Percentiles rank a stretch among this genome's conserved stretches.
Evolutionary conservation across 164 flowering plant species (phyloP).

Genomic region (Aristolochia californica): DNA sequence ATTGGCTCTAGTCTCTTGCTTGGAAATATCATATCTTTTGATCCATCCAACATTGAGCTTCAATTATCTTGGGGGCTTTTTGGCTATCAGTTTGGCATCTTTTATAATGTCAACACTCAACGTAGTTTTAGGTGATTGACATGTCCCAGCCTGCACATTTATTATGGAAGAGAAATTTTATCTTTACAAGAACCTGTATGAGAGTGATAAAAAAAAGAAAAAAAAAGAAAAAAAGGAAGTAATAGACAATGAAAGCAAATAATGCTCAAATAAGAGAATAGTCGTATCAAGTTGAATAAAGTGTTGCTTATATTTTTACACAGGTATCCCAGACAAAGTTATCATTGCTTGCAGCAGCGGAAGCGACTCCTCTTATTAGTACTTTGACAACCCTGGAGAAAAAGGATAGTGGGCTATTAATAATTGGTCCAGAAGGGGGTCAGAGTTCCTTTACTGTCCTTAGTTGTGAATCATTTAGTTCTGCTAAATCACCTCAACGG

Average conservation of each 20-base stretch:
- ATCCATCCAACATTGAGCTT: not conserved
- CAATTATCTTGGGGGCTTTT: no score
- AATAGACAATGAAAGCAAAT: not conserved
- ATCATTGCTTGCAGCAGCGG: slow-evolving; percentile 73
- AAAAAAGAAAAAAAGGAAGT: not conserved
- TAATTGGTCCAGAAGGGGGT: slow-evolving; percentile 98
- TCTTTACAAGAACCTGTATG: not conserved
- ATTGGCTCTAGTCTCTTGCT: not conserved
- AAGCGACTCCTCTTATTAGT: slow-evolving; percentile 53
- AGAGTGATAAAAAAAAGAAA: not conserved
- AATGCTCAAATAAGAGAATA: not conserved
- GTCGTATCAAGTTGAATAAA: not conserved
- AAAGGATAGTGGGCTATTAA: slow-evolving; percentile 44
- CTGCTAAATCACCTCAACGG: not conserved
- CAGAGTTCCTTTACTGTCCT: slow-evolving; percentile 18
- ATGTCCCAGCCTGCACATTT: not conserved
- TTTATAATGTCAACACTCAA: no score
- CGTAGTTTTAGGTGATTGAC: no score
- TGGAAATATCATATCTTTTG: not conserved
- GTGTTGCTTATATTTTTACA: slow-evolving; percentile 2
- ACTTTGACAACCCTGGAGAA: slow-evolving; percentile 29
- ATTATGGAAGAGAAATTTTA: not conserved
- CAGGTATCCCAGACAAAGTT: slow-evolving; percentile 63
- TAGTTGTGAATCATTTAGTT: not conserved
- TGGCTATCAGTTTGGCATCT: no score